phyloP scores from a whole-genome alignment of 768 basidiomycete genomes.

The Chalciporus chontae region DNA sequence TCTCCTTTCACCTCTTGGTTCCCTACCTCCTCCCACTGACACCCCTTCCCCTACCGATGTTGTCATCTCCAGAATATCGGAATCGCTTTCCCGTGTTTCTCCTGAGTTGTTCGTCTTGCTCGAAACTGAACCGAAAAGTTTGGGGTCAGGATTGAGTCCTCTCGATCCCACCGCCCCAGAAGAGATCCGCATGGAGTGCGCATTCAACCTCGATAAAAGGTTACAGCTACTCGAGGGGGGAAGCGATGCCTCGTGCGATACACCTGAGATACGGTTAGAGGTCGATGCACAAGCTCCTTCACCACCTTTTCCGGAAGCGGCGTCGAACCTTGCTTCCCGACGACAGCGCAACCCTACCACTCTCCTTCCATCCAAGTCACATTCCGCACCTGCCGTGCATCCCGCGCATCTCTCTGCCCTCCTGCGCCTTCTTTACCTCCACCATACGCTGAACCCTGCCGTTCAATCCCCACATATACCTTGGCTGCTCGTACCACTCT shows the following conservation, averaged over 20 bases:
- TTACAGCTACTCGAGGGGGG: constrained; percentile 41
- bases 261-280: constrained; percentile 43
- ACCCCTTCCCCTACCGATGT: constrained; percentile 44
- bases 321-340: constrained; percentile 29
- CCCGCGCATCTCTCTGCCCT: constrained; percentile 60
- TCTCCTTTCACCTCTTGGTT: constrained; percentile 52
- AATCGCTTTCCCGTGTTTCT: constrained; percentile 57
- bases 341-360: constrained; percentile 36
- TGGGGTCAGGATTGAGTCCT: constrained; percentile 38
- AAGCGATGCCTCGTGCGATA: constrained; percentile 9
- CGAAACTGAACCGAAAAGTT: constrained; percentile 48
- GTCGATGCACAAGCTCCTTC: constrained; percentile 16
- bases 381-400: constrained; percentile 47
- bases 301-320: constrained; percentile 31
- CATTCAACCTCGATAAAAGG: constrained; percentile 52
- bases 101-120: constrained; percentile 46
- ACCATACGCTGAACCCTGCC: constrained; percentile 68
- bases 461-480: constrained; percentile 65
- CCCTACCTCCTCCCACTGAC: constrained; percentile 39
- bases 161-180: constrained; percentile 46
- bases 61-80: constrained; percentile 45
- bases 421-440: constrained; percentile 67
- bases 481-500: constrained; percentile 67
- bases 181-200: constrained; percentile 45
- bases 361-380: constrained; percentile 44